These are phyloP conservation scores for Fraxinus paxiana DNA, from an alignment of 305 asterid genomes.

Conservation along the genomic window DNA sequence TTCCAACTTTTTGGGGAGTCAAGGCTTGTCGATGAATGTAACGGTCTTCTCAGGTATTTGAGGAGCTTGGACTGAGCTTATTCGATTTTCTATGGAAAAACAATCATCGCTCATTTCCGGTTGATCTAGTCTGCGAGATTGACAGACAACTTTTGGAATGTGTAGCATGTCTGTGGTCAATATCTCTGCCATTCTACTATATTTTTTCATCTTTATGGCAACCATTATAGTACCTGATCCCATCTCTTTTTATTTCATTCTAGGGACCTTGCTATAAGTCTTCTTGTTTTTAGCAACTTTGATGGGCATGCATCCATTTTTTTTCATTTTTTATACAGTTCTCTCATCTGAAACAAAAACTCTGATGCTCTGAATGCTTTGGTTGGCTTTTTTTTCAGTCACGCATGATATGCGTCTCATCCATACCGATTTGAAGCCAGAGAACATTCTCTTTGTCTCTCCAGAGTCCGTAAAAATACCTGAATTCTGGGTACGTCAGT, in stretches of 20 bases:
- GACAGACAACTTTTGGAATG: slow-evolving; percentile 97
- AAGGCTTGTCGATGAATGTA: slow-evolving; percentile 54
- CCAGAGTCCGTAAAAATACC: slow-evolving; percentile 65
- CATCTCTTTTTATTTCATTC: background rate
- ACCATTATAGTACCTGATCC: background rate
- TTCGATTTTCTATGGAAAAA: slow-evolving; percentile 94
- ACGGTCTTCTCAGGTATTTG: slow-evolving; percentile 93
- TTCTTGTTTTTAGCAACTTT: background rate
- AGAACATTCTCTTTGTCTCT: slow-evolving; percentile 77
- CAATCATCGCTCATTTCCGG: slow-evolving; percentile 91
- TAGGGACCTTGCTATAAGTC: background rate
- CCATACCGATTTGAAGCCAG: slow-evolving; percentile 90
- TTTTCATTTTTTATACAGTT: background rate
- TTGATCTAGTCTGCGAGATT: slow-evolving; percentile 94
- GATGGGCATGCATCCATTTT: background rate
- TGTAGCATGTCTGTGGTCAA: slow-evolving; percentile 94
- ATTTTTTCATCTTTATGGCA: background rate
- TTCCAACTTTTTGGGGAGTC: slow-evolving; percentile 55
- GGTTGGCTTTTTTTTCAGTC: slow-evolving; percentile 39
- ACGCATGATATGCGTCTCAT: slow-evolving; percentile 84
- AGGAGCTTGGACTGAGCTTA: slow-evolving; percentile 99
- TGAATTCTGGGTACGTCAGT: slow-evolving; percentile 58
- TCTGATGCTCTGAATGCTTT: background rate
- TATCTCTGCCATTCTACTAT: slow-evolving; percentile 26
- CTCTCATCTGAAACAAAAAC: background rate